Percentiles rank a stretch among this genome's conserved stretches.
These are phyloP conservation scores for Ligustrum vulgare DNA, from an alignment of 257 asterid genomes.

Conservation along the genomic window DNA sequence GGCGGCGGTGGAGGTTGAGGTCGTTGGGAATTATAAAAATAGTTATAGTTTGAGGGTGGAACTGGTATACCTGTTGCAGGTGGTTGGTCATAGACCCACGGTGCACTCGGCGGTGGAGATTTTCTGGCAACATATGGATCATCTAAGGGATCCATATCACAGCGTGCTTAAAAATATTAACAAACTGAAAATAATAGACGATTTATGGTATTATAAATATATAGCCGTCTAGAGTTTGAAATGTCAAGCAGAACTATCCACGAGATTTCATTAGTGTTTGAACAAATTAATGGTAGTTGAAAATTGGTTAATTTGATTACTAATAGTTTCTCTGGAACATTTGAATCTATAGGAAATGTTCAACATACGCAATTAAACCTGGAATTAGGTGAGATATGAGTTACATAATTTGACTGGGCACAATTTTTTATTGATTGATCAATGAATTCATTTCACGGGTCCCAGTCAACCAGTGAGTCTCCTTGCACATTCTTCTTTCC, in stretches of 20 bases:
- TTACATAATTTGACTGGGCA: not conserved
- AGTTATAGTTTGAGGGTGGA: not conserved
- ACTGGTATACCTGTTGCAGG: not conserved
- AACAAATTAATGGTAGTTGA: not conserved
- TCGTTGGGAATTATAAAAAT: not conserved
- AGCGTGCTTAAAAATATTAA: not conserved
- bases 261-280: not conserved
- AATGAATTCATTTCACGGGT: not conserved
- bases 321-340: not conserved
- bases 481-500: too few species aligned
- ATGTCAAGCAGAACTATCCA: not conserved
- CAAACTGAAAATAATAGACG: not conserved
- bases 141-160: not conserved
- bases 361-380: not conserved
- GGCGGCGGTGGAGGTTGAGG: not conserved
- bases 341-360: not conserved
- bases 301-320: not conserved
- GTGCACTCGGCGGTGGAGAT: not conserved
- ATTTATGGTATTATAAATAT: not conserved
- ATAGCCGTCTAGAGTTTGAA: not conserved
- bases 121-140: not conserved
- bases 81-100: not conserved
- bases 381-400: not conserved
- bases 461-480: too few species aligned
- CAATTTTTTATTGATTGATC: not conserved